These are phyloP conservation scores for Peronospora destructor DNA, from an alignment of 352 stramenopile species.

Conservation along the genomic window DNA sequence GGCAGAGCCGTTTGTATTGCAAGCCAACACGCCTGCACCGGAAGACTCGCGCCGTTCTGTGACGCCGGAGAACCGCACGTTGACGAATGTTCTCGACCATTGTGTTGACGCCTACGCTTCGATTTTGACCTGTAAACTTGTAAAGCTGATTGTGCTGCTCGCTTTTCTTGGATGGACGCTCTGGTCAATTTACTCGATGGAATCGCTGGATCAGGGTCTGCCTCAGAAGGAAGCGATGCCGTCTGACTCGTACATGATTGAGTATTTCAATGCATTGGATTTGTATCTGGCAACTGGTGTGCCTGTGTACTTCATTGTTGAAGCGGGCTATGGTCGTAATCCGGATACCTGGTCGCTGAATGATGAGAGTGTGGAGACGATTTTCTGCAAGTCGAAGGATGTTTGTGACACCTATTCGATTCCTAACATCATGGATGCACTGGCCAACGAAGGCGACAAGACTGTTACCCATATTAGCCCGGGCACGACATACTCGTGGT, in stretches of 20 bases:
- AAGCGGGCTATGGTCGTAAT: slow-evolving; percentile 46
- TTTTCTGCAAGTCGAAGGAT: slow-evolving; percentile 61
- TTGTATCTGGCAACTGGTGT: slow-evolving; percentile 45
- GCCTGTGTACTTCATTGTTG: slow-evolving; percentile 61
- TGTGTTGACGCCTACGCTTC: slow-evolving; percentile 43
- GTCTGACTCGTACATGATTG: slow-evolving; percentile 58
- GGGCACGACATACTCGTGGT: slow-evolving; percentile 59
- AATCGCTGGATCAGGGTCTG: slow-evolving; percentile 47
- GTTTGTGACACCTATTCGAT: slow-evolving; percentile 49
- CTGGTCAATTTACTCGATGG: slow-evolving; percentile 47
- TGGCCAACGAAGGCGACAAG: slow-evolving; percentile 42
- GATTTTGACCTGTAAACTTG: slow-evolving; percentile 37
- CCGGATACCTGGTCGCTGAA: slow-evolving; percentile 41
- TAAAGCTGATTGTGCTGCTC: slow-evolving; percentile 47
- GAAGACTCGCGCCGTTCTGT: slow-evolving; percentile 13
- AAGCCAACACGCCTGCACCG: slow-evolving; percentile 28
- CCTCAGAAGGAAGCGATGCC: slow-evolving; percentile 58
- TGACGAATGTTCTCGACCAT: slow-evolving; percentile 32
- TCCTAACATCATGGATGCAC: slow-evolving; percentile 48
- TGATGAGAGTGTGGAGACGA: slow-evolving; percentile 31
- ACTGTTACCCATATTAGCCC: slow-evolving; percentile 44
- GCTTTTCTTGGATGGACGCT: slow-evolving; percentile 40
- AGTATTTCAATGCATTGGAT: slow-evolving; percentile 57
- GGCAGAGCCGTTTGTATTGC: slow-evolving; percentile 19
- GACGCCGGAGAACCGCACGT: slow-evolving; percentile 11